Base-by-base conservation (phyloP, 805 yeast genomes). In the Cyberlindnera bimundalis region DNA sequence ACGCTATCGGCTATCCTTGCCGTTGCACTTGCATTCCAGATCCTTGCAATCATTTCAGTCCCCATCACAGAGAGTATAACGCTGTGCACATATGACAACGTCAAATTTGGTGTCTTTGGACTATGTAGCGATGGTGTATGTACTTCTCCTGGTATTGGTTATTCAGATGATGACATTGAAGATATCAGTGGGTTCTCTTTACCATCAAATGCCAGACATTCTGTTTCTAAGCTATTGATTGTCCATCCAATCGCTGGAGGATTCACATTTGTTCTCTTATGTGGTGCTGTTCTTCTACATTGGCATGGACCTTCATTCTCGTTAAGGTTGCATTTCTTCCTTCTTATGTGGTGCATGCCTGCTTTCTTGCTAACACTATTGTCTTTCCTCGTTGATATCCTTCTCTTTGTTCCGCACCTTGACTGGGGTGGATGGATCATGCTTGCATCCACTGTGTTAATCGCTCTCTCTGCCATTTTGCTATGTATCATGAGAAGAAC, bases 381-480 rank as follows among this genome's bases (percentile, higher is more conserved):
- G 37, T 81, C 90, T 6, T 85, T 91, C 49, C 65, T 90, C 44
- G 87, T 87, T 3, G 98, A 91, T 59, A 75, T 90, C 28, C 61
- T 90, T 29, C 61, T 91, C 37, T 91, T 91, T 53, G 73, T 81
- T 2, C 85, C 90, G 2, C 78, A 79, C 55, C 64, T 91, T 40
- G 73, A 78, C 39, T 89, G 88, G 80, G 74, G 82, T 33, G 96
- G 96, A 19, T 91, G 97, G 97, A 65, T 84, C 37, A 74, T 85
- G 44, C 65, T 90, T 19, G 78, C 78, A 0, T 76, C 91, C 1
- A 76, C 93, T 0, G 74, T 83, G 2, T 59, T 81, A 24, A 68
- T 81, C 33, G 83, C 91, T 0, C 47, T 81, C 2, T 70, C 78
- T 21, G 79, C 87, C 1, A 73, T 88, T 2, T 58, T 81, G 48